phyloP scores from a whole-genome alignment of 441 rosid species.

The Euphorbia neoarborescens region DNA sequence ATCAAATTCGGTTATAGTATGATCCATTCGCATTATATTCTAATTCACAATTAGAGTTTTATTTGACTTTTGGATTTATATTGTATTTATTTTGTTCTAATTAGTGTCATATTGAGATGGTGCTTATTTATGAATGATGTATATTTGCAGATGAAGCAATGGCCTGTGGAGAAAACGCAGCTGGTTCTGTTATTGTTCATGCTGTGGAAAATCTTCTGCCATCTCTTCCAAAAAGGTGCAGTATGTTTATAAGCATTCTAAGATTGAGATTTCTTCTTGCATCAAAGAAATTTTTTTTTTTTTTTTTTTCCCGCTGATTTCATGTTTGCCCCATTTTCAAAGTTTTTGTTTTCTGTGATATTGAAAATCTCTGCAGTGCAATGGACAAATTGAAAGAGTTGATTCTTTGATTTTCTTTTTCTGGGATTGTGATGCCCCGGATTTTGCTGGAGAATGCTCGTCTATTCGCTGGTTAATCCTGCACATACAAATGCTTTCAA shows the following conservation, averaged over 20 bases:
- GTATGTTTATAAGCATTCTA: not conserved
- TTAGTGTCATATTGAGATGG: not conserved
- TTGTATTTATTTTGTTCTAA: not conserved
- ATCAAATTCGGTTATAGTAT: no score
- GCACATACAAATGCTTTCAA: not conserved
- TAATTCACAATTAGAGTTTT: no score
- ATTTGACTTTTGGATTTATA: no score
- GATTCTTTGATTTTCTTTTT: conserved; percentile 19
- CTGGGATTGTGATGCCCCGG: not conserved
- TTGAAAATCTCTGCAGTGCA: conserved; percentile 30
- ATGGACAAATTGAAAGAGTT: conserved; percentile 40
- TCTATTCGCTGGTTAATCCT: not conserved
- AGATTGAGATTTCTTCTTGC: not conserved
- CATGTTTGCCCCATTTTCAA: not conserved
- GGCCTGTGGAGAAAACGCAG: conserved; percentile 19
- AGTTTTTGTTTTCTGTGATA: not conserved
- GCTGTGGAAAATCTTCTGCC: conserved; percentile 42
- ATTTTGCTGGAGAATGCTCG: not conserved
- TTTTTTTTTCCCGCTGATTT: not conserved
- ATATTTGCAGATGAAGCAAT: conserved; percentile 24
- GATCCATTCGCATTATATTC: no score
- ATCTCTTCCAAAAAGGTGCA: conserved; percentile 49
- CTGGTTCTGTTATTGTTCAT: conserved; percentile 25
- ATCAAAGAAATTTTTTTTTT: no score
- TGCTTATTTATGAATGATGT: conserved; percentile 1